Evolutionary conservation across 768 basidiomycete species (phyloP).

Genomic region (Neoboletus brunneissimus): DNA sequence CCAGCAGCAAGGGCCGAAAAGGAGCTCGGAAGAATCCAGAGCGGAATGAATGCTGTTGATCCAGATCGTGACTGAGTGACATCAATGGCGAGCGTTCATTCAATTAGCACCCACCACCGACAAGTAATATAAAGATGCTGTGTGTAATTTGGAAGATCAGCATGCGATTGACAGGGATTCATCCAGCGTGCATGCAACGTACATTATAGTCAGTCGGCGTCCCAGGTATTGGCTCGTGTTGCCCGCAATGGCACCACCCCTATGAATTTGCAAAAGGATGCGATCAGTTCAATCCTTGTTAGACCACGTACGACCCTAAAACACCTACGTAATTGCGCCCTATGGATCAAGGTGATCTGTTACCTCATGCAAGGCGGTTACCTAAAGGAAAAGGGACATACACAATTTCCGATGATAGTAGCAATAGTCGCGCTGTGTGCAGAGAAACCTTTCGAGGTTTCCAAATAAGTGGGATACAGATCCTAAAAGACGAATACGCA

Average conservation of each 20-base stretch:
- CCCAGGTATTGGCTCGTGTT: conserved; percentile 73
- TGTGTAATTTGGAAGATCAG: neutral
- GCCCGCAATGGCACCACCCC: conserved; percentile 73
- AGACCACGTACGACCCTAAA: conserved; percentile 6
- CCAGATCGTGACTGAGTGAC: neutral
- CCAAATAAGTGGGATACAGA: conserved; percentile 77
- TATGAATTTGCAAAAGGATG: conserved; percentile 14
- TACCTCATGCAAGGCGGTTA: neutral
- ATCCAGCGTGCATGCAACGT: neutral
- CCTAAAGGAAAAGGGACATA: conserved; percentile 23
- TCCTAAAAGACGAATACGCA: conserved; percentile 38
- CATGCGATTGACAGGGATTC: neutral
- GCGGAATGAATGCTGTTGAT: conserved; percentile 53
- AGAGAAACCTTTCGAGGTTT: conserved; percentile 58
- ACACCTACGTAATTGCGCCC: conserved; percentile 45
- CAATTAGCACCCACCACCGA: conserved; percentile 20
- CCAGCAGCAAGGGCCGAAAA: conserved; percentile 75
- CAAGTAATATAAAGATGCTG: conserved; percentile 26
- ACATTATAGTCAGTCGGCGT: conserved; percentile 76
- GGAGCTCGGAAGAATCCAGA: conserved; percentile 77
- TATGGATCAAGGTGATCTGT: conserved; percentile 7
- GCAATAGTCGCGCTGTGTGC: conserved; percentile 61
- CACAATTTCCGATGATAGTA: conserved; percentile 80
- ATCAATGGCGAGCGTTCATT: neutral
- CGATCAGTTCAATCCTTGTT: neutral